Percentiles rank a stretch among this genome's conserved stretches.
Conservation (phyloP, 371 early-diverging fungal species). For the Quaeritorhiza haematococci region DNA sequence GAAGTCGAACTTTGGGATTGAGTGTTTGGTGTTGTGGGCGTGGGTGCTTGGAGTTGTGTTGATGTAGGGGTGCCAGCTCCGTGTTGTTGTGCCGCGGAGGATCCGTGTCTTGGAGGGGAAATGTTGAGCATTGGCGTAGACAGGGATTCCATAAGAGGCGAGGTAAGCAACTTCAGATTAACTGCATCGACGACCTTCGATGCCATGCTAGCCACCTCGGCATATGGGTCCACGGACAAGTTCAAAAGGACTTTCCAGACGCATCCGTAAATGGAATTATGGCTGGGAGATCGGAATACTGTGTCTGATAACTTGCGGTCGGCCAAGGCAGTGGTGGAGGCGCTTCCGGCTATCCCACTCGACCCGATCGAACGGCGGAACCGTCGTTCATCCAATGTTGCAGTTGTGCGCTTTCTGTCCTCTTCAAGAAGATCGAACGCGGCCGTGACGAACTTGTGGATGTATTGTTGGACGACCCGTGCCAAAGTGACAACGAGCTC, state of each 20-base stretch:
- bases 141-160: constrained; percentile 31
- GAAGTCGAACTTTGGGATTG: not conserved
- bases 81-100: not conserved
- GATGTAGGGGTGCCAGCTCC: constrained; percentile 1
- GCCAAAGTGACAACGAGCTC: constrained; percentile 74
- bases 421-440: constrained; percentile 68
- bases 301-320: constrained; percentile 1
- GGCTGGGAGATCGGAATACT: constrained; percentile 10
- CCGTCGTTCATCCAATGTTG: too few species aligned
- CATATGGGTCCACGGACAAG: constrained; percentile 73
- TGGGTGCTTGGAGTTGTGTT: not conserved
- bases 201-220: constrained; percentile 62
- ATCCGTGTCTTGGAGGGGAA: too few species aligned
- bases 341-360: not conserved
- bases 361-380: not conserved
- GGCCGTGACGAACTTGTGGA: constrained; percentile 54
- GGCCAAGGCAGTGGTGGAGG: constrained; percentile 4
- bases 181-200: constrained; percentile 68
- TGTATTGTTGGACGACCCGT: constrained; percentile 57
- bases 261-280: constrained; percentile 54
- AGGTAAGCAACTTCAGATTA: constrained; percentile 47
- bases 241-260: constrained; percentile 75
- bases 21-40: not conserved
- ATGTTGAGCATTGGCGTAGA: not conserved
- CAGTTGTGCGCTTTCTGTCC: constrained; percentile 21